phyloP scores from a whole-genome alignment of 202 grass and related monocot species.

The Digitaria exilis region DNA sequence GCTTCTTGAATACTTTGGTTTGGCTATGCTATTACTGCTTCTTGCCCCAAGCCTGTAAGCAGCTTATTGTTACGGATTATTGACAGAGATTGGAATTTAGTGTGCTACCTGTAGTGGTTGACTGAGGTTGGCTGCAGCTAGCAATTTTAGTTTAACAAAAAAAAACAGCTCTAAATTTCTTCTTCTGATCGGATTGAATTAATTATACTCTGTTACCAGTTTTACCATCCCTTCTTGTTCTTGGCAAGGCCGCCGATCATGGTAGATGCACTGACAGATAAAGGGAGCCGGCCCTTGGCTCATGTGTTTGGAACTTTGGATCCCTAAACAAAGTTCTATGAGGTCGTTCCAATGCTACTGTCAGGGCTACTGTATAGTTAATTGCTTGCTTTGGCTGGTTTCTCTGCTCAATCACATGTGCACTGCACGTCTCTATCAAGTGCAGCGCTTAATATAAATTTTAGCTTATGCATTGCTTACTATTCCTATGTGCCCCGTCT shows the following conservation, averaged over 20 bases:
- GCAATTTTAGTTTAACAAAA: not conserved
- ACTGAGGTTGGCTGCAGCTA: not conserved
- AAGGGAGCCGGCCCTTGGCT: not conserved
- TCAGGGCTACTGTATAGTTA: constrained; percentile 18
- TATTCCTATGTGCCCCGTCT: constrained; percentile 1
- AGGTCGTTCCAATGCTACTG: constrained; percentile 4
- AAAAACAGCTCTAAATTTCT: not conserved
- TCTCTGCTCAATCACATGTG: constrained; percentile 23
- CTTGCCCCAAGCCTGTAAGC: not conserved
- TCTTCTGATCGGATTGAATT: not conserved
- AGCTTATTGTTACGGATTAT: not conserved
- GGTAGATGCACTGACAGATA: constrained; percentile 14
- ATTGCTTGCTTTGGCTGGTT: constrained; percentile 29
- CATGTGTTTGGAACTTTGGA: constrained; percentile 31
- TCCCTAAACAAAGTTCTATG: not conserved
- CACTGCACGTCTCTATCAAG: not conserved
- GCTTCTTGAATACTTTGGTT: not conserved
- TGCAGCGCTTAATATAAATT: not conserved
- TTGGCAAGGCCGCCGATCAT: not conserved
- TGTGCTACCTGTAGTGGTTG: too few species aligned
- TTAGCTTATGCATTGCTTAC: not conserved
- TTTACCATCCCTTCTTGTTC: constrained; percentile 4
- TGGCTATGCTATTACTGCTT: not conserved
- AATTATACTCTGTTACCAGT: not conserved
- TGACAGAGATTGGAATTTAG: not conserved